phyloP scores from a whole-genome alignment of 2,329 filamentous ascomycete genomes.

The Phialophora chinensis region DNA sequence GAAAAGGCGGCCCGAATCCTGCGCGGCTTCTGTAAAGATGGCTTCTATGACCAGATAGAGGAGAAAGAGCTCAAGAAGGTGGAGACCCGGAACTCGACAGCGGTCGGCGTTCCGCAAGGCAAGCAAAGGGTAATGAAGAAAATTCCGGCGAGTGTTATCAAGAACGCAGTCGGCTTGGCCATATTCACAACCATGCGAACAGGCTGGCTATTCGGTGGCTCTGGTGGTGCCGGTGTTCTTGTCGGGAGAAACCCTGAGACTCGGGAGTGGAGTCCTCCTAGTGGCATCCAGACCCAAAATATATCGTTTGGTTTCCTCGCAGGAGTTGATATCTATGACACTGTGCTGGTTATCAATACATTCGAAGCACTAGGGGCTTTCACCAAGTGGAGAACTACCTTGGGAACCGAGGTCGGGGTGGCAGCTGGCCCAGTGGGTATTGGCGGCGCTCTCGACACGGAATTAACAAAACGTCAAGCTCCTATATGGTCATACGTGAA shows the following conservation, averaged over 20 bases:
- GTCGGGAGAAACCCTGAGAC: conserved; percentile 79
- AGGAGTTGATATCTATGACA: conserved; percentile 94
- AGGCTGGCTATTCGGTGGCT: conserved; percentile 88
- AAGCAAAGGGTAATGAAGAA: conserved; percentile 75
- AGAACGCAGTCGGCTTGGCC: conserved; percentile 85
- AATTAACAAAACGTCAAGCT: conserved; percentile 70
- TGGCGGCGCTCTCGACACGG: conserved; percentile 74
- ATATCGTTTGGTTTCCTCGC: conserved; percentile 86
- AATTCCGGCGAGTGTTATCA: conserved; percentile 84
- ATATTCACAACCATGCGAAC: conserved; percentile 97
- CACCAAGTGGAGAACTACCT: conserved; percentile 75
- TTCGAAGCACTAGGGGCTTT: conserved; percentile 83
- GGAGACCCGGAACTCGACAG: conserved; percentile 41
- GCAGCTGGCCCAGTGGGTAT: conserved; percentile 77
- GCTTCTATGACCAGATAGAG: conserved; percentile 68
- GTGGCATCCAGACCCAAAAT: conserved; percentile 88
- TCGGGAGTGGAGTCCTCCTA: conserved; percentile 89
- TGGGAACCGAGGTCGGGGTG: conserved; percentile 81
- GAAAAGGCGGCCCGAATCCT: conserved; percentile 90
- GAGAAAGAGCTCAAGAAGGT: conserved; percentile 58
- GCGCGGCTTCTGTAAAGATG: conserved; percentile 85
- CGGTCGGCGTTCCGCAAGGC: conserved; percentile 55
- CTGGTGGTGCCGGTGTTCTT: conserved; percentile 85
- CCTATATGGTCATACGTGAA: conserved; percentile 88
- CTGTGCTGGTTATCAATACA: conserved; percentile 89